A percentile compares a stretch with the other conserved stretches of the same genome.
phyloP scores from a whole-genome alignment of 2,329 filamentous ascomycete species.

The Rutstroemia sydowiana region DNA sequence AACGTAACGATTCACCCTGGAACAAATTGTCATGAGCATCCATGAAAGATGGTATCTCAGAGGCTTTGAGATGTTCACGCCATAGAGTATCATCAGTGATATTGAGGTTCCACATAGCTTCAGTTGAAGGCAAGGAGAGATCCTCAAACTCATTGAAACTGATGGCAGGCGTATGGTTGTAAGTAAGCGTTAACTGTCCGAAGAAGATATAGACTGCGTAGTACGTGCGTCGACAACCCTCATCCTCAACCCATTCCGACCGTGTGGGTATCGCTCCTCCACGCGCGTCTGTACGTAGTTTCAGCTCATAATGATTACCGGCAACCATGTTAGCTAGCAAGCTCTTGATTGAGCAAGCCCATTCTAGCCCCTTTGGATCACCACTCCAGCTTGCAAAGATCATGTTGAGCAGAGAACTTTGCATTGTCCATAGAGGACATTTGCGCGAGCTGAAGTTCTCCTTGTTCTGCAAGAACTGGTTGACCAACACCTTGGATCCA shows the following conservation, averaged over 20 bases:
- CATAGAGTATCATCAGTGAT: constrained; percentile 71
- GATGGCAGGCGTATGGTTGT: constrained; percentile 96
- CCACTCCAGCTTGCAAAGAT: constrained; percentile 99
- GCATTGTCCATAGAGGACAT: constrained; percentile 97
- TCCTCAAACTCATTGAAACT: constrained; percentile 98
- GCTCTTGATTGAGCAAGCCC: constrained; percentile 98
- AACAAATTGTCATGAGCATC: constrained; percentile 93
- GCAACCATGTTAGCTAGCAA: constrained; percentile 97
- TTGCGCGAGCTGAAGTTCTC: constrained; percentile 98
- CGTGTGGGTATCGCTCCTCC: constrained; percentile 68
- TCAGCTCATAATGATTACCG: constrained; percentile 92
- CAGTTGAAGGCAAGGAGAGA: constrained; percentile 83
- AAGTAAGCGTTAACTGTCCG: constrained; percentile 85
- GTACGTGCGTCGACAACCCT: constrained; percentile 92
- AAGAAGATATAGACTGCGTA: constrained; percentile 99
- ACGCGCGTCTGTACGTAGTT: constrained; percentile 83
- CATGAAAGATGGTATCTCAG: constrained; percentile 77
- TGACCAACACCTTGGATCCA: constrained; percentile 93
- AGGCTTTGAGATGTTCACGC: constrained; percentile 67
- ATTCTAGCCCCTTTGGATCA: constrained; percentile 93
- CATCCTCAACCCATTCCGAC: constrained; percentile 92
- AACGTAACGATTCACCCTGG: constrained; percentile 81
- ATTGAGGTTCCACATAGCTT: constrained; percentile 88
- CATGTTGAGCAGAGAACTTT: constrained; percentile 95
- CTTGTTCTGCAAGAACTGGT: constrained; percentile 95